Base-by-base conservation (phyloP, 768 basidiomycete genomes). In the Suillus discolor region DNA sequence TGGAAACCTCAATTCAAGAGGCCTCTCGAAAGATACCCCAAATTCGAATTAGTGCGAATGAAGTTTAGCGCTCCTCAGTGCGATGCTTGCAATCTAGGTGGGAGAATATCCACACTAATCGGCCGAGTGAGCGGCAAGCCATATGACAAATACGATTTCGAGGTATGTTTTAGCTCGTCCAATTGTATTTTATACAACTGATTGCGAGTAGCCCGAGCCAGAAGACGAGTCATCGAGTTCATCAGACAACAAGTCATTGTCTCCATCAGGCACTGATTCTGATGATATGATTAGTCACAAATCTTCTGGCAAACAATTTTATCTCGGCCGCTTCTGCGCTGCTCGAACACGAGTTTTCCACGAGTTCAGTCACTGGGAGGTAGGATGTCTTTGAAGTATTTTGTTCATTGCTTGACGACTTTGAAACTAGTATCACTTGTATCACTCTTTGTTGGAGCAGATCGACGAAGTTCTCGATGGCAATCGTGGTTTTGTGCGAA, bases 331-430 rank as follows among this genome's bases (percentile, higher is more conserved):
- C 41, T 94, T 93, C 72, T 95, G 93, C 73, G 92, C 89, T 3
- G 79, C 79, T 57, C 83, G 93, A 61, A 88, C 89, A 3, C 78
- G 75, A 61, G 85, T 88, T 20, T 95, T 85, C 70, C 93, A 94
- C 71, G 76, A 82, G 62, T 88, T 94, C 71, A 84, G 83, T 23
- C 93, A 95, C 71, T 95, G 93, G 93, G 92, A 93, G 87, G 93
- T 93, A 67, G 64, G 83, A 64, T 42, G 54, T 67, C 36, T 41
- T 42, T 16, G 42, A 44, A 18, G 28, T 15, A 42, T 31, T 13
- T 15, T 54, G 39, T 49, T 63, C 15, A 39, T 45, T 57, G 18
- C 44, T 65, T 25, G 64, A 38, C 70, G 42, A 67, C n/a, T 44
- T 34, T 45, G 5, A 34, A 39, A 42, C 20, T 62, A 94, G 93